Evolutionary conservation across 1,284 basidiomycete genomes (phyloP), one percentile per base, ranked within the genome.

Genomic region (Pseudozyma sp.): DNA sequence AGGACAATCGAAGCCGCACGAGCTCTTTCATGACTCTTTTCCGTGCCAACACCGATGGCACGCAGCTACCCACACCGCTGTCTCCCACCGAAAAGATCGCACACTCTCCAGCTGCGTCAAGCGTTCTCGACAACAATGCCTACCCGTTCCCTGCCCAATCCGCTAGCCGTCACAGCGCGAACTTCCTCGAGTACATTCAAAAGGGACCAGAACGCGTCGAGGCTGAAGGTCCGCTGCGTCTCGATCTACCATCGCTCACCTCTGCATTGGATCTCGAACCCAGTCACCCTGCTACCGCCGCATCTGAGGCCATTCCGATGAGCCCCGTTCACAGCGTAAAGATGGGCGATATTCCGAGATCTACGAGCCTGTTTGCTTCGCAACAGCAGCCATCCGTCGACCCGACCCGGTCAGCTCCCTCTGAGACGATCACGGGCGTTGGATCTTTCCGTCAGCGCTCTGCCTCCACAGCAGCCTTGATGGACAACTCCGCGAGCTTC

Each of bases 111-210:
- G 60, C 55, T 30, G 55, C 57, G 0, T 61, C 70, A 7, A 65
- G 62, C 45, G 17, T 56, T 4, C 60, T 68, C n/a, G 61, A 59
- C 34, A 55, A 34, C 9, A 7, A 39, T 10, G 66, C 56, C 7
- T 68, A 51, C 24, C 66, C 66, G 0, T 73, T 73, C 40, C 70
- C 70, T 3, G 48, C 69, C 7, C 64, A 63, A 16, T 19, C 48
- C 1, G 11, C n/a, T 16, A 54, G 57, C 7, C 61, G 65, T n/a
- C 61, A 58, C 14, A 73, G 62, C 56, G 65, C 70, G 13, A 54
- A 68, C 6, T 73, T 73, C 55, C 61, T 73, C 56, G 70, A 68
- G 4, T 73, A 73, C 47, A 64, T 73, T 24, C 59, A 68, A 43
- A 61, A 65, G 13, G 66, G 70, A 13, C 70, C 70, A 9, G 68